Base-by-base conservation (phyloP, 768 basidiomycete genomes). In the Leccinum uliginosum region DNA sequence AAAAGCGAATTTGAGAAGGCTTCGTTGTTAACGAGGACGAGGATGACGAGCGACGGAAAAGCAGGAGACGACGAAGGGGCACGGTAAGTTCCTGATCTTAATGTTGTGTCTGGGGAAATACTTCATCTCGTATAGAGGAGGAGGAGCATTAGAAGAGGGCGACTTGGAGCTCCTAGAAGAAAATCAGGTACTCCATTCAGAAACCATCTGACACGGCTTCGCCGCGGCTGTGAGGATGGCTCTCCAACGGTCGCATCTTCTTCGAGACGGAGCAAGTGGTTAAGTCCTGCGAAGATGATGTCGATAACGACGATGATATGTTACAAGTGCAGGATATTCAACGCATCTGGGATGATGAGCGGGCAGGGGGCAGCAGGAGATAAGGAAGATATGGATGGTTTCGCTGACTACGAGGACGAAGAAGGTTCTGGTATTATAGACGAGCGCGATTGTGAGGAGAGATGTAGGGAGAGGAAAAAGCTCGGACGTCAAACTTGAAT, bases 21-120 rank as follows among this genome's bases (percentile, higher is more conserved):
- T 97, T 98, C 69, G 97, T 98, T 65, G 93, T 94, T 7, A 89
- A 90, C 9, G 92, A 95, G 57, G 93, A 89, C 0, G 89, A 93
- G 21, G 91, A 93, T 9, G 91, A 93, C 0, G 90, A 79, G 54
- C 76, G 80, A 57, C 79, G 74, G 45, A 76, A 81, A 63, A 80
- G 80, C 61, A 80, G 82, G 57, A 91, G 85, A 69, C 79, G 83
- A 59, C 80, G 85, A 66, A 86, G 85, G 74, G 82, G 78, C 75
- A 68, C 58, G 79, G 82, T 80, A 65, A 65, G 78, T 44, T 50
- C 29, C 45, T 54, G n/a, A 38, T 24, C 43, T 61, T 29, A 50
- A 54, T 56, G 12, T 55, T 29, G 55, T 52, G 43, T 59, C 44
- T 43, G n/a, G 5, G 35, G 55, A n/a, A 3, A 54, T 50, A 30